Conservation (phyloP, 208 protist genomes). For the Jaenimonas drosophilae region DNA sequence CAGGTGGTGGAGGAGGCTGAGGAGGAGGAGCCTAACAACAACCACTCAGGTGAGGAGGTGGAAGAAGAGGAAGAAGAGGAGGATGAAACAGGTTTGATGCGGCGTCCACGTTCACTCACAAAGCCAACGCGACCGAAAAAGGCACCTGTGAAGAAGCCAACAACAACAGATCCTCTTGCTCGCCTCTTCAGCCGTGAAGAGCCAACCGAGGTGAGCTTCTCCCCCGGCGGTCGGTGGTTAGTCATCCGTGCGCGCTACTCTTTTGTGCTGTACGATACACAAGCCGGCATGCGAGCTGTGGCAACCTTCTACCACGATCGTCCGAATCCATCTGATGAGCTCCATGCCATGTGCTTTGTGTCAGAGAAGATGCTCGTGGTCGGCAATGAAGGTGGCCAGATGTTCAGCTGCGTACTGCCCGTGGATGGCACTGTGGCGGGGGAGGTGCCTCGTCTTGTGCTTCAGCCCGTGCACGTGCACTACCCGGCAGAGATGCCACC, state of each 20-base stretch:
- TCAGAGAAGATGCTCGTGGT: constrained; percentile 29
- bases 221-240: constrained; percentile 22
- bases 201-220: constrained; percentile 41
- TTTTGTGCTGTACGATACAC: constrained; percentile 36
- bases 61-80: constrained; percentile 3
- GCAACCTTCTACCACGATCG: constrained; percentile 10
- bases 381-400: constrained; percentile 39
- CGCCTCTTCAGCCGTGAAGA: constrained; percentile 16
- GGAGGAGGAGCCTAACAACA: not conserved
- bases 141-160: not conserved
- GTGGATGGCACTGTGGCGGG: constrained; percentile 48
- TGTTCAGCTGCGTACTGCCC: constrained; percentile 10
- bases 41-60: not conserved
- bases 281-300: constrained; percentile 22
- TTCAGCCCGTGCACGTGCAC: constrained; percentile 3
- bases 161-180: not conserved
- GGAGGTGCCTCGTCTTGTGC: constrained; percentile 5
- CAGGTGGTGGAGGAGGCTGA: not conserved
- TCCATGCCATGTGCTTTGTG: constrained; percentile 28
- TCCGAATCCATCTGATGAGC: constrained; percentile 30
- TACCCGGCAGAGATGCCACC: constrained; percentile 15
- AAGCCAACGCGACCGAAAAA: not conserved
- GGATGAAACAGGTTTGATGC: not conserved
- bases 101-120: not conserved
- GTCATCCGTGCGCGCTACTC: constrained; percentile 33